Percentiles rank a stretch among this genome's conserved stretches.
phyloP scores from a whole-genome alignment of 192 early-diverging fungal species.

The Backusella westeae region DNA sequence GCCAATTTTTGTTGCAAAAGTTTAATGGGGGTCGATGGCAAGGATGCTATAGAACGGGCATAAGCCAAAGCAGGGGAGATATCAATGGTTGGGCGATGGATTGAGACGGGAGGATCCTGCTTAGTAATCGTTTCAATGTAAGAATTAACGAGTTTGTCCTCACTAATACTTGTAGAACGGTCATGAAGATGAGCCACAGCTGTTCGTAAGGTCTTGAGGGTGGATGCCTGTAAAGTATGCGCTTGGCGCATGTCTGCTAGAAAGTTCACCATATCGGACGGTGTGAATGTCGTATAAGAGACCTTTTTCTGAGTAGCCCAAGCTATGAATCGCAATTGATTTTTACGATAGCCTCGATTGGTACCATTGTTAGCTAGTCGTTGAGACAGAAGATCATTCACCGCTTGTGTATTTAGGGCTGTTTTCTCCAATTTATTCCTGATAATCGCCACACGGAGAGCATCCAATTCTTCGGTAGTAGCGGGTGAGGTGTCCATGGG shows the following conservation, averaged over 20 bases:
- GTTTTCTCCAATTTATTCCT: neutral
- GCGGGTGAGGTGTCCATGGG: neutral
- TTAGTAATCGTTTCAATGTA: neutral
- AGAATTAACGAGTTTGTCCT: neutral
- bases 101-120: neutral
- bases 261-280: neutral
- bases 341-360: neutral
- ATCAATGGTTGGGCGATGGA: constrained; percentile 6
- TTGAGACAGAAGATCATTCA: neutral
- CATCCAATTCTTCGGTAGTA: neutral
- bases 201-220: constrained; percentile 5
- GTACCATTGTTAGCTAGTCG: neutral
- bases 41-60: neutral
- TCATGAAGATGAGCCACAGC: constrained; percentile 10
- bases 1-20: constrained; percentile 4
- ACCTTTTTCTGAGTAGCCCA: neutral
- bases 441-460: neutral
- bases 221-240: neutral
- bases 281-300: neutral
- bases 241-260: neutral
- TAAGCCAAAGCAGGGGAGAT: neutral
- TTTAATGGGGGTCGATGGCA: neutral
- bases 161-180: neutral
- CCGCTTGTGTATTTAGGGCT: neutral
- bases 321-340: neutral